Evolutionary conservation across 2,329 filamentous ascomycete genomes (phyloP).

Genomic region (Pseudogymnoascus sp.): DNA sequence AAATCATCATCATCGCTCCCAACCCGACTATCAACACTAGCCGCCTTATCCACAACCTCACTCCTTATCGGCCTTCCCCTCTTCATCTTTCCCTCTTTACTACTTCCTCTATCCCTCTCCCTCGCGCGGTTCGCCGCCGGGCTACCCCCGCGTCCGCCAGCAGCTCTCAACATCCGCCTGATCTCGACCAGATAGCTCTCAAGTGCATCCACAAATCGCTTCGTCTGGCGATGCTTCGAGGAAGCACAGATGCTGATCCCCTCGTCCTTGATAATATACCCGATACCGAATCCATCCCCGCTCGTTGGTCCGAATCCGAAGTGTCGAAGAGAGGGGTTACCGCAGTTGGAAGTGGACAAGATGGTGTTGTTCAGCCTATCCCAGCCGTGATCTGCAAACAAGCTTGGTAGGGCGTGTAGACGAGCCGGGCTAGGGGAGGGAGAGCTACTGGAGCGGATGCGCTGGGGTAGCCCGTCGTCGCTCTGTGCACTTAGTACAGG

Average conservation of each 20-base stretch:
- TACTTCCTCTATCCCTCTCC: constrained; percentile 33
- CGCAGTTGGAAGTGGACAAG: constrained; percentile 95
- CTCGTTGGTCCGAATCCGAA: constrained; percentile 96
- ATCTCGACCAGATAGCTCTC: constrained; percentile 90
- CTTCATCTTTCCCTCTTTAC: constrained; percentile 48
- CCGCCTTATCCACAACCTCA: constrained; percentile 36
- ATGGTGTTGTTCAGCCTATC: constrained; percentile 93
- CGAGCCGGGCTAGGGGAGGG: constrained; percentile 39
- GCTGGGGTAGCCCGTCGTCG: constrained; percentile 21
- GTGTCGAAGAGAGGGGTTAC: constrained; percentile 87
- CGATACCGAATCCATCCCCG: constrained; percentile 91
- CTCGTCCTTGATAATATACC: constrained; percentile 97
- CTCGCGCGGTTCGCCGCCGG: constrained; percentile 50
- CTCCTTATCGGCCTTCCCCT: constrained; percentile 66
- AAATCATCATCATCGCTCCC: constrained; percentile 82
- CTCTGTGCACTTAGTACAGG: background rate
- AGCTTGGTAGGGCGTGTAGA: constrained; percentile 53
- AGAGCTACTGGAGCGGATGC: constrained; percentile 31
- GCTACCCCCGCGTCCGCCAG: constrained; percentile 44
- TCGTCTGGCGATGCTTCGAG: constrained; percentile 89
- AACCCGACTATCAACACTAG: constrained; percentile 53
- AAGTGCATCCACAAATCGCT: constrained; percentile 79
- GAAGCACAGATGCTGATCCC: constrained; percentile 84
- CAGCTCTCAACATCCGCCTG: constrained; percentile 70
- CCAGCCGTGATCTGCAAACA: constrained; percentile 88